phyloP scores from a whole-genome alignment of 2,329 filamentous ascomycete genomes.

The Hypomyces rosellus region DNA sequence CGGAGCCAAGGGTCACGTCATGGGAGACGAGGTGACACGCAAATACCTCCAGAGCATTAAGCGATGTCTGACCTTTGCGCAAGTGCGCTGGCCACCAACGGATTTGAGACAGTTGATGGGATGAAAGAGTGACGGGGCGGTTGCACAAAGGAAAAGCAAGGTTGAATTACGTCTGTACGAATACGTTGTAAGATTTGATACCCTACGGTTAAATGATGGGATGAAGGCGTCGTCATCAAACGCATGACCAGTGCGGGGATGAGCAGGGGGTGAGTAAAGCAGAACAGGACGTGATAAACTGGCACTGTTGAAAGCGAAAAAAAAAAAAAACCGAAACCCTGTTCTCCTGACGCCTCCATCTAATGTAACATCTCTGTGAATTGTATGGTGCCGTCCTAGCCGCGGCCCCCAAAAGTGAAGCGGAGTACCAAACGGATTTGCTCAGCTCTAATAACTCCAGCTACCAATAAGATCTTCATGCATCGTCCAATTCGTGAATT shows the following conservation, averaged over 20 bases:
- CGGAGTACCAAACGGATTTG: neutral
- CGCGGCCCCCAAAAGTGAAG: conserved; percentile 17
- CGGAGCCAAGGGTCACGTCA: conserved; percentile 83
- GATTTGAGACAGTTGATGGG: conserved; percentile 95
- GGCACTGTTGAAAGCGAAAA: conserved; percentile 11
- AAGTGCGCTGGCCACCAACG: conserved; percentile 91
- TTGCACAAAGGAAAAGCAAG: neutral
- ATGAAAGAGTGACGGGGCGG: conserved; percentile 12
- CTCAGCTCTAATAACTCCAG: neutral
- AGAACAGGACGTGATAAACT: neutral
- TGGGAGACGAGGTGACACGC: conserved; percentile 91
- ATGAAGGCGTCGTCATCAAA: conserved; percentile 1
- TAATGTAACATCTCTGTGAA: conserved; percentile 7
- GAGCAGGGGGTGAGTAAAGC: neutral
- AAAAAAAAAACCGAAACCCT: conserved; percentile 9
- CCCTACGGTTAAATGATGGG: conserved; percentile 5
- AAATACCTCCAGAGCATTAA: conserved; percentile 99
- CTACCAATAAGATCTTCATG: neutral
- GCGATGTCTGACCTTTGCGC: conserved; percentile 89
- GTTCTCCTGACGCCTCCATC: conserved; percentile 10
- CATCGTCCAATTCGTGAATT: neutral
- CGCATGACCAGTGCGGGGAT: neutral
- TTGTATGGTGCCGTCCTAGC: conserved; percentile 16
- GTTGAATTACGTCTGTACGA: neutral
- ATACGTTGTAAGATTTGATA: conserved; percentile 7